Evolutionary conservation across 208 protist species (phyloP).

Genomic region (Borovskyia barvae): DNA sequence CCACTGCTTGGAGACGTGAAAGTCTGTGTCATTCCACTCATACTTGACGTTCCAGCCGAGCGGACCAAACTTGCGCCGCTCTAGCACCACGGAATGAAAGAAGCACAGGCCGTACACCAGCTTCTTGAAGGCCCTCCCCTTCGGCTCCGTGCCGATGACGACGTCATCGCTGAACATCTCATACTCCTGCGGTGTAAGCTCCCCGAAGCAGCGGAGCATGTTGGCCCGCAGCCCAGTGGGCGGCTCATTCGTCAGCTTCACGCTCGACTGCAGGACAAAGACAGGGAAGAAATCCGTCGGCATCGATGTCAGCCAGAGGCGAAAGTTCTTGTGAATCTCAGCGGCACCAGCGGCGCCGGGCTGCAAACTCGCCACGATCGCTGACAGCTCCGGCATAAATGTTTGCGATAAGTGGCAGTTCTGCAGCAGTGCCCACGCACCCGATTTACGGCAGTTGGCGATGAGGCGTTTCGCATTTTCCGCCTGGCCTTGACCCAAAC

Average conservation of each 20-base stretch:
- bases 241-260: slow-evolving; percentile 98
- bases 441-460: slow-evolving; percentile 81
- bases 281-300: slow-evolving; percentile 97
- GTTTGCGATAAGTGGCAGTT: slow-evolving; percentile 96
- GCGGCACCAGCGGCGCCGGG: slow-evolving; percentile 13
- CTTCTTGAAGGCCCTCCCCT: slow-evolving; percentile 91
- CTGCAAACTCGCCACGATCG: slow-evolving; percentile 86
- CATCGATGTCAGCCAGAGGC: slow-evolving; percentile 98
- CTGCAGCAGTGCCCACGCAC: slow-evolving; percentile 96
- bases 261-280: slow-evolving; percentile 96
- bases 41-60: slow-evolving; percentile 98
- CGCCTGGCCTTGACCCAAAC: slow-evolving; percentile 97
- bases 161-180: slow-evolving; percentile 42
- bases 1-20: slow-evolving; percentile 94
- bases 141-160: slow-evolving; percentile 54
- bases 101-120: slow-evolving; percentile 96
- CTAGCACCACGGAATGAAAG: slow-evolving; percentile 97
- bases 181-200: slow-evolving; percentile 87
- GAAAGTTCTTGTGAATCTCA: slow-evolving; percentile 89
- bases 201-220: slow-evolving; percentile 93
- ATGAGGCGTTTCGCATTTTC: slow-evolving; percentile 95
- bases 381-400: slow-evolving; percentile 96
- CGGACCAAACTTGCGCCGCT: slow-evolving; percentile 96
- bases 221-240: slow-evolving; percentile 96
- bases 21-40: slow-evolving; percentile 98